Percentiles rank a stretch among this genome's conserved stretches.
Conservation (phyloP, 306 rosid genomes). For the Lotus japonicus region DNA sequence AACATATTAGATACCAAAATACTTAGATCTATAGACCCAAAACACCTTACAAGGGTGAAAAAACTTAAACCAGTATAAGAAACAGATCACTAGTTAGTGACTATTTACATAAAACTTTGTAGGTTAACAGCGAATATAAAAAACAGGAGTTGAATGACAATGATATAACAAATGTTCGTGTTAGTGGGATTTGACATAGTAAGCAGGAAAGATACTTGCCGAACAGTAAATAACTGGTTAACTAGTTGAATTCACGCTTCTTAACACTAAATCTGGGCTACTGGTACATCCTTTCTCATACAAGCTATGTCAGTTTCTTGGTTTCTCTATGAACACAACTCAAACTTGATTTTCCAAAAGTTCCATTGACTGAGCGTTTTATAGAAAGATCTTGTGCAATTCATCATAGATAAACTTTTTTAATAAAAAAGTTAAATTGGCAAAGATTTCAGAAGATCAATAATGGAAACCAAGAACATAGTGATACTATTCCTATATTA, state of each 20-base stretch:
- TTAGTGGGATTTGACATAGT: neutral
- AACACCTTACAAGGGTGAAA: neutral
- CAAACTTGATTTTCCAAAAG: conserved; percentile 2
- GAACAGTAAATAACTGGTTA: neutral
- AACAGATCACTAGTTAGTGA: neutral
- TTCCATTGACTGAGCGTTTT: neutral
- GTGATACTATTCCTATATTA: neutral
- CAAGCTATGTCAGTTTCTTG: neutral
- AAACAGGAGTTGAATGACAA: neutral
- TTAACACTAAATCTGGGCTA: neutral
- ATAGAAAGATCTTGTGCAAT: neutral
- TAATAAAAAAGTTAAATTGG: too few relatives aligned
- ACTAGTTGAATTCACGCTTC: neutral
- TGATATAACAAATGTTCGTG: neutral
- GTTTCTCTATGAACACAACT: conserved; percentile 12
- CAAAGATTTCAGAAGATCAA: neutral
- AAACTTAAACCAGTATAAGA: neutral
- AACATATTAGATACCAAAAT: conserved; percentile 11
- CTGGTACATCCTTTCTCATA: conserved; percentile 2
- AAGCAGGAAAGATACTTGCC: neutral
- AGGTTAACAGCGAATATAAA: neutral
- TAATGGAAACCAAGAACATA: neutral
- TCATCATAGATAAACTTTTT: neutral
- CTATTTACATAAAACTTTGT: conserved; percentile 5
- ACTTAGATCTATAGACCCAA: neutral